Base-by-base conservation (phyloP, 2,329 filamentous ascomycete genomes). In the Aspergillus fischeri region DNA sequence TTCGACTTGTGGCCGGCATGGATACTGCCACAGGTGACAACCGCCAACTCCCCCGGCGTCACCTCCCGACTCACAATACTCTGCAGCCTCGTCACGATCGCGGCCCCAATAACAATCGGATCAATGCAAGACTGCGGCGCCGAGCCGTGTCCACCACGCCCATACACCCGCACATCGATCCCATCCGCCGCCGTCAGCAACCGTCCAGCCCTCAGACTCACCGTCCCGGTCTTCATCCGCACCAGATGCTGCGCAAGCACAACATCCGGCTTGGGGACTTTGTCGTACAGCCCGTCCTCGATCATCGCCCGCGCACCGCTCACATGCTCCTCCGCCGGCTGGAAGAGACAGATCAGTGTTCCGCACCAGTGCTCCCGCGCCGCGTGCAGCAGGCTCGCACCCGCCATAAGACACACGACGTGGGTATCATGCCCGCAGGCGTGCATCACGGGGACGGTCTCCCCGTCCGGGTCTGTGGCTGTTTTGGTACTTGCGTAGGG, bases 351-450 rank as follows among this genome's bases (percentile, higher is more conserved):
- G 3, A 89, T 68, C 10, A 89, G 59, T 0, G 84, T 88, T 0
- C 86, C 86, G 1, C 64, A 70, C 86, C 86, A 89, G 5, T 65
- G 27, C 0, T 76, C 65, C 14, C 71, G 73, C 0, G 74, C 70
- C 0, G 68, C 65, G 14, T 77, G 63, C 1, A 89, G 70, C 0
- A 80, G 73, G 21, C 80, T 75, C 0, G 83, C 79, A 0, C 82
- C 80, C 0, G 80, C 86, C 1, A 89, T 75, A 3, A 88, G 73
- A 32, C 75, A 74, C 0, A 83, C 78, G 27, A 88, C 82, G 66
- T 89, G 86, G 75, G 86, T 83, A 62, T 87, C 85, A 64, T 89
- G 86, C 0, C 86, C 86, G 67, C 86, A 89, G 24, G 85, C 86
- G 69, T 89, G 86, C 86, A 89, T 88, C 0, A 86, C 81, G 0